phyloP scores from a whole-genome alignment of 1,139 yeast genomes.

The Pneumocystis carinii region DNA sequence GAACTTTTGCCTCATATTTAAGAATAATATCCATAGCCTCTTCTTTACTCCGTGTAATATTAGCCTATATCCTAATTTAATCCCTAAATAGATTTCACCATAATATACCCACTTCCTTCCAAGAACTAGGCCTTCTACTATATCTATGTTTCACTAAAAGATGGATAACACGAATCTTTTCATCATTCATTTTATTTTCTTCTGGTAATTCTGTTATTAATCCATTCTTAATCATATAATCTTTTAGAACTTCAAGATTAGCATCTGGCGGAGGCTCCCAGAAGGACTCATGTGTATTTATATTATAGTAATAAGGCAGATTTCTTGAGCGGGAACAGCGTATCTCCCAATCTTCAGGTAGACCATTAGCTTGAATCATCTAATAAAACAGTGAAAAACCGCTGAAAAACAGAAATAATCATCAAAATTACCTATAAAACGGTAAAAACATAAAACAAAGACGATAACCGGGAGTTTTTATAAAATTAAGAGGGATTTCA shows the following conservation, averaged over 20 bases:
- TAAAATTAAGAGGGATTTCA: background rate
- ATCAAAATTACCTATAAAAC: background rate
- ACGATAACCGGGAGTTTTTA: background rate
- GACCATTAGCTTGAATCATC: slow-evolving; percentile 38
- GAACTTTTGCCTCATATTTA: slow-evolving; percentile 44
- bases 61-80: slow-evolving; percentile 14
- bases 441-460: background rate
- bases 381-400: background rate
- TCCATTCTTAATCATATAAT: slow-evolving; percentile 33
- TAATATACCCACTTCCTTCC: slow-evolving; percentile 48
- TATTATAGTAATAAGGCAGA: slow-evolving; percentile 49
- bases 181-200: slow-evolving; percentile 19
- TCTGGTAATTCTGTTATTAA: slow-evolving; percentile 12
- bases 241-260: slow-evolving; percentile 43
- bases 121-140: slow-evolving; percentile 79
- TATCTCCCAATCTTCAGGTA: slow-evolving; percentile 77
- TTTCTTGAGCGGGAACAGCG: slow-evolving; percentile 66
- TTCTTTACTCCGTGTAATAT: slow-evolving; percentile 63
- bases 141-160: slow-evolving; percentile 67
- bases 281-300: slow-evolving; percentile 36
- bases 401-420: background rate
- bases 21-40: slow-evolving; percentile 60
- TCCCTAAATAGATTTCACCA: background rate
- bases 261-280: slow-evolving; percentile 93
- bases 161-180: slow-evolving; percentile 58